A percentile compares a stretch with the other conserved stretches of the same genome.
Conservation (phyloP, 768 basidiomycete genomes). For the Antrodiella citrinella region DNA sequence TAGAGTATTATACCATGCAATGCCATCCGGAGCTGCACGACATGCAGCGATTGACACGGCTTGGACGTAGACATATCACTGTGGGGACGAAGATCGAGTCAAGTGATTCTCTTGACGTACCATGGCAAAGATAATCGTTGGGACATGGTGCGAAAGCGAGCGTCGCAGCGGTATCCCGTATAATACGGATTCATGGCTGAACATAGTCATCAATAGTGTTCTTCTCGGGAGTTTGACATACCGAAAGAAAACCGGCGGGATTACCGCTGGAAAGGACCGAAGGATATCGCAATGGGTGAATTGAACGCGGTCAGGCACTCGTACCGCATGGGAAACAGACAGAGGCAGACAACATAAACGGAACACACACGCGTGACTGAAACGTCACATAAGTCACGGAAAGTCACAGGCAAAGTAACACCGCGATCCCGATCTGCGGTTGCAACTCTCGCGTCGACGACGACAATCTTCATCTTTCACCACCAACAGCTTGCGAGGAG, state of each 20-base stretch:
- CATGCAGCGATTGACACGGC: neutral
- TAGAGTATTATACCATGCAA: neutral
- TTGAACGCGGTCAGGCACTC: too few species aligned
- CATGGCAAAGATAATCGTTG: neutral
- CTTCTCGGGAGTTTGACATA: too few species aligned
- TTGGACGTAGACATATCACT: neutral
- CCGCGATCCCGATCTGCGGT: too few species aligned
- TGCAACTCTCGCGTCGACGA: neutral
- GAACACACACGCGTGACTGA: too few species aligned
- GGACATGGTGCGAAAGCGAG: neutral
- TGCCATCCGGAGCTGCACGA: neutral
- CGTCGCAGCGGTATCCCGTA: neutral
- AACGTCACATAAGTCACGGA: too few species aligned
- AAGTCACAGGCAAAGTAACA: too few species aligned
- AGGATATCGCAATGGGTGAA: too few species aligned
- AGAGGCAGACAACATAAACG: too few species aligned
- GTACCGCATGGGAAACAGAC: too few species aligned
- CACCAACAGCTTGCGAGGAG: neutral
- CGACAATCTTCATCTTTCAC: neutral
- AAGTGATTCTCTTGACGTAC: neutral
- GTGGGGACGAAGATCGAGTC: neutral
- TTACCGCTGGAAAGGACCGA: neutral
- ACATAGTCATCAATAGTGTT: too few species aligned
- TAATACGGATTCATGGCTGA: neutral
- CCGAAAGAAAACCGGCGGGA: neutral